A percentile compares a stretch with the other conserved stretches of the same genome.
Conservation (phyloP, 495 filamentous ascomycete species). For the Lepidopterella palustris region DNA sequence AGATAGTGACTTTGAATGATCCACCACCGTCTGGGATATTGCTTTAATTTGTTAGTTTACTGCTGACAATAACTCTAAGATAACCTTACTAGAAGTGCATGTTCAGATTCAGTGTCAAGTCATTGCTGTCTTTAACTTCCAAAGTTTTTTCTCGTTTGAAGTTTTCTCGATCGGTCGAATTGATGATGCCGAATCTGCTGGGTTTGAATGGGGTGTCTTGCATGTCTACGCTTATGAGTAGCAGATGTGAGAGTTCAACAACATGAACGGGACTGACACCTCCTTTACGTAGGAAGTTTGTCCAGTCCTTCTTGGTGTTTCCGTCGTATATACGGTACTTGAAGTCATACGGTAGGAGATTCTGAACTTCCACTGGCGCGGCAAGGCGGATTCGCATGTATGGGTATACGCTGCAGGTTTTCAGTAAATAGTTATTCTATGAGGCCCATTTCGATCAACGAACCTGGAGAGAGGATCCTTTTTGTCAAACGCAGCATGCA, state of each 20-base stretch:
- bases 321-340: slow-evolving; percentile 98
- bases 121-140: slow-evolving; percentile 75
- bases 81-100: slow-evolving; percentile 70
- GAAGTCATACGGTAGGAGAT: slow-evolving; percentile 94
- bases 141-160: slow-evolving; percentile 76
- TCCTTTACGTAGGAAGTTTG: slow-evolving; percentile 92
- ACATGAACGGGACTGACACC: slow-evolving; percentile 96
- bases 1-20: slow-evolving; percentile 90
- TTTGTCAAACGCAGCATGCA: slow-evolving; percentile 74
- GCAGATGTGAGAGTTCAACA: slow-evolving; percentile 86
- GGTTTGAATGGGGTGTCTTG: slow-evolving; percentile 91
- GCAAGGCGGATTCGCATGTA: slow-evolving; percentile 90
- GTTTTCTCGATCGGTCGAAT: slow-evolving; percentile 79
- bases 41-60: slow-evolving; percentile 25
- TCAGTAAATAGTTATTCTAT: neutral
- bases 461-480: slow-evolving; percentile 71
- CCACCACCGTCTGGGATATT: slow-evolving; percentile 89
- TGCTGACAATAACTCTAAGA: neutral
- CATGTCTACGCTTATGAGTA: slow-evolving; percentile 89
- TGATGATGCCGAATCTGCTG: slow-evolving; percentile 95
- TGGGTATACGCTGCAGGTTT: slow-evolving; percentile 63
- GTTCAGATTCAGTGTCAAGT: slow-evolving; percentile 69
- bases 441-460: slow-evolving; percentile 6
- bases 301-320: slow-evolving; percentile 97
- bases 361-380: slow-evolving; percentile 89